These are phyloP conservation scores for Nevesoporus exiguus DNA, from an alignment of 768 basidiomycete genomes.

Conservation along the genomic window DNA sequence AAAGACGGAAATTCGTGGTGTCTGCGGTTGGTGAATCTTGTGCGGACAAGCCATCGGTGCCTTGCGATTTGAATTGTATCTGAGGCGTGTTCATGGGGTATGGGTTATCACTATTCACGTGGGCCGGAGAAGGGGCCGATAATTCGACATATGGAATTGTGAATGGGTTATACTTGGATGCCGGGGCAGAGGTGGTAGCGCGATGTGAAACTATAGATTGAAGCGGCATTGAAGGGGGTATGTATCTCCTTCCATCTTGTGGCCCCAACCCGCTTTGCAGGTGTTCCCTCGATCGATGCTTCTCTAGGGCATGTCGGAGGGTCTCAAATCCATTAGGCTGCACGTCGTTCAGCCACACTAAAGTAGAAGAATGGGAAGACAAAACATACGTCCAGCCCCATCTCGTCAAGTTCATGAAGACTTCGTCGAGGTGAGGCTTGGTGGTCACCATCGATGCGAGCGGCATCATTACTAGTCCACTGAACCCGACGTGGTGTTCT, in stretches of 20 bases:
- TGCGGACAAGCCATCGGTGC: slow-evolving; percentile 1
- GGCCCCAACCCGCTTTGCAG: neutral
- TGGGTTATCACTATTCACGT: slow-evolving; percentile 17
- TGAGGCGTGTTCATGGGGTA: slow-evolving; percentile 9
- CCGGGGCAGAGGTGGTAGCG: neutral
- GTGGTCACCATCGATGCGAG: slow-evolving; percentile 1
- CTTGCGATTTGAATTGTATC: slow-evolving; percentile 6
- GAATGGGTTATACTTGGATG: slow-evolving; percentile 4
- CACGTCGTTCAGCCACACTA: neutral
- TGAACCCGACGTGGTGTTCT: slow-evolving; percentile 53
- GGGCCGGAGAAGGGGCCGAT: neutral
- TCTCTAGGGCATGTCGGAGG: slow-evolving; percentile 50
- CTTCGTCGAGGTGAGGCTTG: slow-evolving; percentile 9
- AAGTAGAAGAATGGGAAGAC: neutral
- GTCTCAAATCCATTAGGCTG: slow-evolving; percentile 49
- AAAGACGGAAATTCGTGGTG: neutral
- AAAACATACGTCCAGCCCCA: slow-evolving; percentile 48
- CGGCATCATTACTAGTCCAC: slow-evolving; percentile 39
- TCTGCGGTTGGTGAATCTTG: slow-evolving; percentile 9
- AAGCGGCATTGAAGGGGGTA: slow-evolving; percentile 7
- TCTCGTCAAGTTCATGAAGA: slow-evolving; percentile 50
- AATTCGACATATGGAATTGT: neutral
- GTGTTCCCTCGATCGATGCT: slow-evolving; percentile 36
- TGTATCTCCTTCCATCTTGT: neutral
- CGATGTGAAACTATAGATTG: slow-evolving; percentile 13